phyloP scores from a whole-genome alignment of 495 filamentous ascomycete species.

The Cryomyces antarcticus region DNA sequence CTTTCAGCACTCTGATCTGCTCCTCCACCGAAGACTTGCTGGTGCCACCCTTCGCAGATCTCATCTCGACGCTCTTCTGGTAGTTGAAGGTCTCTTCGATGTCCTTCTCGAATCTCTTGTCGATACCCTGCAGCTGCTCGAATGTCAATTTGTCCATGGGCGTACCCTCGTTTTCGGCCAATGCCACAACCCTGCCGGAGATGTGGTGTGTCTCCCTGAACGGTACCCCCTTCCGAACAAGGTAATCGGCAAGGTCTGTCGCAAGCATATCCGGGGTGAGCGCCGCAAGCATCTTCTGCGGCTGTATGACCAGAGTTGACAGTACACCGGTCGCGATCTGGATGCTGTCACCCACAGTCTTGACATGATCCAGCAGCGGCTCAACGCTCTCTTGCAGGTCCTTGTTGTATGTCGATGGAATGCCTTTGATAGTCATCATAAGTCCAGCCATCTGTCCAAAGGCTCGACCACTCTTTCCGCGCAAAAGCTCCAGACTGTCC shows the following conservation, averaged over 20 bases:
- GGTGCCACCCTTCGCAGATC: slow-evolving; percentile 63
- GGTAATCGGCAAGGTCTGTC: slow-evolving; percentile 69
- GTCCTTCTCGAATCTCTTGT: slow-evolving; percentile 56
- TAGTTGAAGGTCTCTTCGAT: slow-evolving; percentile 61
- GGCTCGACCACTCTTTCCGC: slow-evolving; percentile 67
- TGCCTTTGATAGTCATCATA: slow-evolving; percentile 70
- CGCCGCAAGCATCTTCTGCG: slow-evolving; percentile 59
- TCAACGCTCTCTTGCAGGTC: slow-evolving; percentile 82
- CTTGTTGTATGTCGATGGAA: slow-evolving; percentile 89
- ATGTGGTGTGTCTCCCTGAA: slow-evolving; percentile 82
- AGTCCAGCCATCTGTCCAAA: slow-evolving; percentile 82
- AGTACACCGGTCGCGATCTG: slow-evolving; percentile 68
- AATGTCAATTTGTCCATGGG: slow-evolving; percentile 61
- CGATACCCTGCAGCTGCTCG: slow-evolving; percentile 51
- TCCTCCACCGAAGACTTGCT: slow-evolving; percentile 52
- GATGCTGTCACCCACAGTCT: slow-evolving; percentile 69
- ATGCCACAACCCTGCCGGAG: slow-evolving; percentile 56
- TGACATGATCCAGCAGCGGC: slow-evolving; percentile 71
- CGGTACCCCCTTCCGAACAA: slow-evolving; percentile 71
- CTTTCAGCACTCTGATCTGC: slow-evolving; percentile 57
- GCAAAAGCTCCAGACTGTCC: slow-evolving; percentile 69
- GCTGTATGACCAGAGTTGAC: slow-evolving; percentile 41
- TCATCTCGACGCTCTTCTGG: slow-evolving; percentile 69
- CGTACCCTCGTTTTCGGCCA: slow-evolving; percentile 45
- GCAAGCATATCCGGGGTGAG: slow-evolving; percentile 41